Base-by-base conservation (phyloP, 805 yeast genomes). In the Maudiozyma serrabonitensis region DNA sequence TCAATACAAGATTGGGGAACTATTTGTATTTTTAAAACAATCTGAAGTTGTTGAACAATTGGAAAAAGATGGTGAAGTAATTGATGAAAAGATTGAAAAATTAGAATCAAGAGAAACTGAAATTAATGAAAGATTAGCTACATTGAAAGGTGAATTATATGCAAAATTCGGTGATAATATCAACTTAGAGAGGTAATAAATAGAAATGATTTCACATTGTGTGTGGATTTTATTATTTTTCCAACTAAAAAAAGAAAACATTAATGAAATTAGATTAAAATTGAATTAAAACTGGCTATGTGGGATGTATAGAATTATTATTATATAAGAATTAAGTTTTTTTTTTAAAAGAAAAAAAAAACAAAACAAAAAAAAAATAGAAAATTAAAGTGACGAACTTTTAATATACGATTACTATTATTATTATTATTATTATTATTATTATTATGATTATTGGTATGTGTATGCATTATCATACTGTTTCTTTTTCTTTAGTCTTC, bases 141-240 rank as follows among this genome's bases (percentile, higher is more conserved):
- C 66, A 28, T 75, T 91, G 59, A 91, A 91, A 69, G 75, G 78
- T 34, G 74, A 73, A n/a, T 71, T 91, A 49, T 93, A 91, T 61
- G 87, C 87, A 16, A 88, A 86, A 65, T 93, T 91, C 62, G 99
- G 98, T 25, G 79, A 78, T 57, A 81, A 87, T 51, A 93, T 91
- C 62, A 90, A 90, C 63, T 70, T 91, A 45, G 99, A 91, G 63
- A 73, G 81, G 55, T 75, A 60, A 61, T 39, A 21, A 21, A 21
- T 21, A 3, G 23, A 21, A 21, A 21, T 21, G 23, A 21, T 21
- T 21, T 21, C 4, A 21, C 4, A 21, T 21, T 21, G 23, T 21
- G 4, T 3, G 23, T 21, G 4, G 12, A n/a, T 37, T 38, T 4
- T 11, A 15, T 16, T 16, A 3, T 38, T 12, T 38, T 38, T 4